A percentile compares a stretch with the other conserved stretches of the same genome.
These are phyloP conservation scores for Ligustrum vulgare DNA, from an alignment of 257 asterid genomes.

Conservation along the genomic window DNA sequence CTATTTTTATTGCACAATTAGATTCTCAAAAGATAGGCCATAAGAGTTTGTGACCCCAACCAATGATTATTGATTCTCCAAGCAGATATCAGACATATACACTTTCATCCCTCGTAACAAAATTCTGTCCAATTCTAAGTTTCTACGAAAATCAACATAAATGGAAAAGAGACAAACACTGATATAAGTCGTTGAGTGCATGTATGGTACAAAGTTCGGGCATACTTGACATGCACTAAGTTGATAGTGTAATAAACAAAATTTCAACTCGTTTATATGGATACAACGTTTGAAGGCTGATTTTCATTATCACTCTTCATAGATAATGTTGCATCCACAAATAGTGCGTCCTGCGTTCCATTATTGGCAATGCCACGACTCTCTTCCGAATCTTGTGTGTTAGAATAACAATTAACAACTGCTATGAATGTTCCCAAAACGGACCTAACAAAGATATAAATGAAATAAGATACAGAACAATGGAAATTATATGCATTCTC, in stretches of 20 bases:
- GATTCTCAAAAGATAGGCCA: neutral
- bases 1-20: neutral
- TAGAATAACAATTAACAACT: constrained; percentile 65
- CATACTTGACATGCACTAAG: no score
- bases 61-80: neutral
- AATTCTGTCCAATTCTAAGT: neutral
- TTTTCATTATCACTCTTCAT: constrained; percentile 24
- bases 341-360: constrained; percentile 56
- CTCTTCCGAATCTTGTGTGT: constrained; percentile 60
- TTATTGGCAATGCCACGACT: constrained; percentile 57
- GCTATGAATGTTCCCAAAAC: constrained; percentile 70
- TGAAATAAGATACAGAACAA: neutral
- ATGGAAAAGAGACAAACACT: no score
- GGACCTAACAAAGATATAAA: constrained; percentile 46
- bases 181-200: no score
- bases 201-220: no score
- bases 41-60: neutral
- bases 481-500: neutral
- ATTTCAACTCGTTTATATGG: no score
- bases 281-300: constrained; percentile 6
- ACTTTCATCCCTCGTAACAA: neutral
- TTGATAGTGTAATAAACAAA: no score
- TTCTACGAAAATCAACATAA: neutral
- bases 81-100: neutral
- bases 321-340: constrained; percentile 44